phyloP scores from a whole-genome alignment of 2,329 filamentous ascomycete genomes.

The Epichloe glyceriae region DNA sequence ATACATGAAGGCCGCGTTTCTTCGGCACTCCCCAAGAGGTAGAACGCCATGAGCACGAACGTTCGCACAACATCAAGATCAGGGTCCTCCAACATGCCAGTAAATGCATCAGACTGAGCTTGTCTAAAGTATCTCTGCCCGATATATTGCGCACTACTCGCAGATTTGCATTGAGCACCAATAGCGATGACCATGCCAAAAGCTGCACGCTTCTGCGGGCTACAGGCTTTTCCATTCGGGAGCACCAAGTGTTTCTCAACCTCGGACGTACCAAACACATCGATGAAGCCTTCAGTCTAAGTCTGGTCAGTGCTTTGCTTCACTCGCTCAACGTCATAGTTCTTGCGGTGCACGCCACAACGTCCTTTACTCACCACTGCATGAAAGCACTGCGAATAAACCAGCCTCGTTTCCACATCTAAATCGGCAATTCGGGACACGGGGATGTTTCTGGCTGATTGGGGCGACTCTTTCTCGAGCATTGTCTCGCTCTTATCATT shows the following conservation, averaged over 20 bases:
- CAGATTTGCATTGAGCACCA: conserved; percentile 17
- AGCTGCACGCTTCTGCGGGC: conserved; percentile 15
- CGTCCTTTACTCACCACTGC: conserved; percentile 9
- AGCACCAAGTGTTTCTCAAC: conserved; percentile 13
- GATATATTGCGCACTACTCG: conserved; percentile 22
- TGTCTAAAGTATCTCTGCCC: conserved; percentile 15
- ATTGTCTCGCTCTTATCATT: conserved; percentile 36
- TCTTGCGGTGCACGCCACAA: background rate
- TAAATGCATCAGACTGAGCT: conserved; percentile 14
- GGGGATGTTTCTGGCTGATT: conserved; percentile 1
- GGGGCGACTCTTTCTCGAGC: conserved; percentile 31
- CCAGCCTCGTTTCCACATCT: conserved; percentile 8
- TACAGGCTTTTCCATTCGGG: conserved; percentile 2
- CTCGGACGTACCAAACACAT: conserved; percentile 19
- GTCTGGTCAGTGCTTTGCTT: conserved; percentile 3
- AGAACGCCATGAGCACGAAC: conserved; percentile 45
- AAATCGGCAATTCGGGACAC: conserved; percentile 5
- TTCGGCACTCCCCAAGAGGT: conserved; percentile 45
- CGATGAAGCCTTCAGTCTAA: conserved; percentile 21
- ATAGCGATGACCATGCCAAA: conserved; percentile 22
- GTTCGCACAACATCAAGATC: conserved; percentile 38
- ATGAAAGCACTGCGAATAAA: conserved; percentile 9
- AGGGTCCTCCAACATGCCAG: conserved; percentile 31
- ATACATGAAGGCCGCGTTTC: conserved; percentile 52
- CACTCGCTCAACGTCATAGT: background rate